Evolutionary conservation across 2,329 filamentous ascomycete species (phyloP), one percentile per base, ranked within the genome.

Genomic region (Aphanoascus verrucosus): DNA sequence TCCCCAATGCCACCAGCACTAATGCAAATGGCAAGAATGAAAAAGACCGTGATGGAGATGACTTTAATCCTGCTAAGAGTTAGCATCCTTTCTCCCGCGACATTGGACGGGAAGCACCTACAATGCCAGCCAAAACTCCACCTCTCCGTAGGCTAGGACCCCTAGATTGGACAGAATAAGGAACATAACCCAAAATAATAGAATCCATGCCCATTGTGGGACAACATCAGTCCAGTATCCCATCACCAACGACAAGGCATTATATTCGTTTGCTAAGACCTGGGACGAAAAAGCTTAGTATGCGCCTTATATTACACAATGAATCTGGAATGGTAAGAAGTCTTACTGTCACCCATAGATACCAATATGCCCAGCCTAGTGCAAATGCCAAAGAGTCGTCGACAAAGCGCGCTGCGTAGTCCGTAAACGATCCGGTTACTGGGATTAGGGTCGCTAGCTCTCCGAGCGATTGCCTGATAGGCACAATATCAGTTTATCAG

Each of bases 371-470:
- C 82, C 82, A 86, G 5, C 83, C 84, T 0, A 87, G 76, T 0
- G 82, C 82, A 37, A 83, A 80, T 9, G 78, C 80, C 60, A 86
- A 83, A 0, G 82, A 82, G 61, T 81, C 80, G 64, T 87, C 84
- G 31, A 86, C 80, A 59, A 88, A 84, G 6, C 85, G 77, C 57
- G 85, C 81, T 0, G 82, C 82, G 35, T 87, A 76, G 8, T 78
- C 80, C n/a, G 82, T 81, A 61, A 88, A 88, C 0, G 82, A 82
- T 2, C 85, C 85, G 4, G 82, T 81, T 0, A 80, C 83, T 0
- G 85, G 85, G 59, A 84, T 87, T 1, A 88, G 69, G 5, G 85
- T 88, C 2, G 85, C 85, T 61, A 88, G 72, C 65, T 89, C 85
- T 17, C 85, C 85, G 5, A 89, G 70, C 3, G 80, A 84, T 72